A percentile compares a stretch with the other conserved stretches of the same genome.
phyloP scores from a whole-genome alignment of 148 eudicot species.

The Fagopyrum homotropicum region DNA sequence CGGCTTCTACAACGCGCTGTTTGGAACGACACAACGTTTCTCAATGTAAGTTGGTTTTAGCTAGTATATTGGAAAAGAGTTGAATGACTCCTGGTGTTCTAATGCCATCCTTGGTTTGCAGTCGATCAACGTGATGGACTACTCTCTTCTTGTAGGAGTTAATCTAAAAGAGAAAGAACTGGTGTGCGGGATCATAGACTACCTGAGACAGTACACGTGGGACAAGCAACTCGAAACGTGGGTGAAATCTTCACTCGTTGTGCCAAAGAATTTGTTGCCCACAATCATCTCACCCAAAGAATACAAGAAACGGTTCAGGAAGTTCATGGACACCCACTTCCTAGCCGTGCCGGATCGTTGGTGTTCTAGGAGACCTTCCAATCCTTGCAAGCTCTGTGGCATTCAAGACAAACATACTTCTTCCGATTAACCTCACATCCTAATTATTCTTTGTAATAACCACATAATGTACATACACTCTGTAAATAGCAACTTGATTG shows the following conservation, averaged over 20 bases:
- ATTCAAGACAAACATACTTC: conserved; percentile 24
- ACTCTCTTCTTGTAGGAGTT: conserved; percentile 92
- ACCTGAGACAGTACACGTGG: conserved; percentile 86
- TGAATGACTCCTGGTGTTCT: background rate
- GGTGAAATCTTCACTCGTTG: conserved; percentile 82
- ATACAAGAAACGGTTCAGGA: conserved; percentile 81
- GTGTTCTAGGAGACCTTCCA: conserved; percentile 60
- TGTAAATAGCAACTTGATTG: background rate
- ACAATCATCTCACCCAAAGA: conserved; percentile 77
- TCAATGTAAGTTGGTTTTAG: conserved; percentile 46
- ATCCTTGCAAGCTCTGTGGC: conserved; percentile 71
- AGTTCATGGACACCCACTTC: conserved; percentile 80
- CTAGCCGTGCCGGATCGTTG: conserved; percentile 83
- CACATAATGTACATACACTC: background rate
- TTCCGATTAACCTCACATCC: background rate
- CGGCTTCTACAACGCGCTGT: conserved; percentile 75
- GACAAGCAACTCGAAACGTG: conserved; percentile 91
- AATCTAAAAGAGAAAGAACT: conserved; percentile 54
- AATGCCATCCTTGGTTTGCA: conserved; percentile 26
- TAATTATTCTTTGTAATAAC: background rate
- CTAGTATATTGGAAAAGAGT: background rate
- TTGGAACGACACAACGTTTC: conserved; percentile 91
- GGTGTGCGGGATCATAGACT: conserved; percentile 90
- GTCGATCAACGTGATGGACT: conserved; percentile 90
- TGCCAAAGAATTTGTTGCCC: conserved; percentile 69